Conservation (phyloP, 768 basidiomycete species). For the Tylopilus subfusipes region DNA sequence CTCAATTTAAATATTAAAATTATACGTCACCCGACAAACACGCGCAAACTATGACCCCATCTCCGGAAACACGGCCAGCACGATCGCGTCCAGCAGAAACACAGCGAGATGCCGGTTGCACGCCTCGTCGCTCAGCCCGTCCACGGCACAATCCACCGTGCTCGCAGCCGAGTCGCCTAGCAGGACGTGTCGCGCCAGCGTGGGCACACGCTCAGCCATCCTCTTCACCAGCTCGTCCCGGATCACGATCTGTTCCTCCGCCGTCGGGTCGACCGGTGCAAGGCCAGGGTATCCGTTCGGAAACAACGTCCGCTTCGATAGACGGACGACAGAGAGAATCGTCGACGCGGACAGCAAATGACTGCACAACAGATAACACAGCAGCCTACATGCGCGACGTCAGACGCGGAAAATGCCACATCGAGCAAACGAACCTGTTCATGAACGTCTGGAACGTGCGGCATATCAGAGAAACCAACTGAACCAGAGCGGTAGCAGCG, state of each 20-base stretch:
- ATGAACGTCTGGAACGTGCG: conserved; percentile 51
- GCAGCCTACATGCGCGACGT: conserved; percentile 43
- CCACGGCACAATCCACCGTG: conserved; percentile 53
- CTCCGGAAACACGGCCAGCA: conserved; percentile 79
- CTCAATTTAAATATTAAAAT: neutral
- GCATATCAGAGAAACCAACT: conserved; percentile 44
- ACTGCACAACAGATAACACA: conserved; percentile 63
- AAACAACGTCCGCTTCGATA: conserved; percentile 71
- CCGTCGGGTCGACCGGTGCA: conserved; percentile 66
- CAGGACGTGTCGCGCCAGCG: neutral
- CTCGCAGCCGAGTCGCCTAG: conserved; percentile 50
- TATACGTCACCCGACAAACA: conserved; percentile 28
- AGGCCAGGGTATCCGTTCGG: conserved; percentile 86
- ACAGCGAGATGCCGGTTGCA: conserved; percentile 82
- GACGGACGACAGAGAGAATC: conserved; percentile 50
- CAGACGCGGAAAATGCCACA: conserved; percentile 2
- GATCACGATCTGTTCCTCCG: conserved; percentile 67
- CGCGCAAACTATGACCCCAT: conserved; percentile 36
- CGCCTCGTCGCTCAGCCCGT: conserved; percentile 53
- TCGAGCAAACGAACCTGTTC: conserved; percentile 45
- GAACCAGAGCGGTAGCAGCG: conserved; percentile 45
- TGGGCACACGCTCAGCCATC: conserved; percentile 40
- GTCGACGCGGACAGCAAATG: conserved; percentile 50
- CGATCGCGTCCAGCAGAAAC: conserved; percentile 66
- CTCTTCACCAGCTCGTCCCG: conserved; percentile 39